These are phyloP conservation scores for Puccinia hordei DNA, from an alignment of 1,284 basidiomycete genomes.

Conservation along the genomic window DNA sequence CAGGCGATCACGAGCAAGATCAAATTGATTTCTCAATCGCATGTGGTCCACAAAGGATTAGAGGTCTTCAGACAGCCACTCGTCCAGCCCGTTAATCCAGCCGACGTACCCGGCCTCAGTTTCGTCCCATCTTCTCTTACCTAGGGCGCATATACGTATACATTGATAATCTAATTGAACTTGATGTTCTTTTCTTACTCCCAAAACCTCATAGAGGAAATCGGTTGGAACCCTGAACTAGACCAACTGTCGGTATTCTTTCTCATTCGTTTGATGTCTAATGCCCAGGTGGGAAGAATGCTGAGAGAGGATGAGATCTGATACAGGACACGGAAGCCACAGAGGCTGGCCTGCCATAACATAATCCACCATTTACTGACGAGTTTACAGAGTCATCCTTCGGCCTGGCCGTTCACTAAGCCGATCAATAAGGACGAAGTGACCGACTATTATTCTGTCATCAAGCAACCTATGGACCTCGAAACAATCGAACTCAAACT, in stretches of 20 bases:
- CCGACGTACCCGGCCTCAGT: conserved; percentile 82
- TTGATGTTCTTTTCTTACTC: neutral
- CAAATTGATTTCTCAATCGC: conserved; percentile 79
- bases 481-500: conserved; percentile 56
- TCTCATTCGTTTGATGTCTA: conserved; percentile 25
- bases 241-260: conserved; percentile 68
- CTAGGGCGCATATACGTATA: no score
- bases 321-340: conserved; percentile 63
- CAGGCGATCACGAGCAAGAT: conserved; percentile 84
- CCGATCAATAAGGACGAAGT: conserved; percentile 85
- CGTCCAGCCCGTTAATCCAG: conserved; percentile 66
- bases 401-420: conserved; percentile 81
- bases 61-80: conserved; percentile 70
- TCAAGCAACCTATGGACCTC: conserved; percentile 59
- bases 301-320: neutral
- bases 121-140: conserved; percentile 58
- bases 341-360: conserved; percentile 65
- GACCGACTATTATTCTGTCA: conserved; percentile 59
- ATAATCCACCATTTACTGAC: conserved; percentile 80
- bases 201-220: conserved; percentile 68
- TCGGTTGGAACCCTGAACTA: conserved; percentile 89
- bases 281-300: no score
- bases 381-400: conserved; percentile 77
- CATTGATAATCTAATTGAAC: neutral
- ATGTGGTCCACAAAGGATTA: conserved; percentile 81